Conservation (phyloP, 306 rosid species). For the Clitoria ternatea region DNA sequence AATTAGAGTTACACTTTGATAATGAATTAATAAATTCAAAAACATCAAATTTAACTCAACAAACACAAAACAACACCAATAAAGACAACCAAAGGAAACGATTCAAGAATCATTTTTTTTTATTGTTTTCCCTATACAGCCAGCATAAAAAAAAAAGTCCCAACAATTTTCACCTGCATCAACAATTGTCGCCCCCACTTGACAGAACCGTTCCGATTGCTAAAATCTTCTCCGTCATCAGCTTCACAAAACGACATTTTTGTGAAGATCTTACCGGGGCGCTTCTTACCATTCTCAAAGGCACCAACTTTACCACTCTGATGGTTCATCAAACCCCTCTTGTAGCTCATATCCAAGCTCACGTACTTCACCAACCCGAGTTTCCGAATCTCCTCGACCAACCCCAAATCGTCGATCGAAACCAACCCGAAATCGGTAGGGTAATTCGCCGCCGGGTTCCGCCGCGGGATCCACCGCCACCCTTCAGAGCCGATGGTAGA, state of each 20-base stretch:
- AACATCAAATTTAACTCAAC: not conserved
- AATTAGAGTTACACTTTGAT: too few relatives aligned
- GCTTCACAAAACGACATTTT: constrained; percentile 74
- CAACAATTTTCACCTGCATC: constrained; percentile 48
- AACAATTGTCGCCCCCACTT: constrained; percentile 61
- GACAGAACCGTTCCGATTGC: constrained; percentile 44
- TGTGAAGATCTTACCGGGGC: constrained; percentile 89
- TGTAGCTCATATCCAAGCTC: constrained; percentile 61
- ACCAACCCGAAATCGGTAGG: constrained; percentile 89
- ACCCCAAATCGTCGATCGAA: constrained; percentile 47
- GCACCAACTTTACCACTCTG: constrained; percentile 41
- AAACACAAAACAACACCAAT: not conserved
- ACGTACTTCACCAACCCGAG: constrained; percentile 72
- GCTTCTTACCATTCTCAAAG: constrained; percentile 68
- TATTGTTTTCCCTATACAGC: not conserved
- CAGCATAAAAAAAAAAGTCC: not conserved
- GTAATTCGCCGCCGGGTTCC: constrained; percentile 65
- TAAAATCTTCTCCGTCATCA: constrained; percentile 24
- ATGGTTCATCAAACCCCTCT: constrained; percentile 44
- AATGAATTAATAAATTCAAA: constrained; percentile 2
- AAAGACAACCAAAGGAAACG: not conserved
- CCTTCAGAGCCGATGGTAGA: constrained; percentile 45
- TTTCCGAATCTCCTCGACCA: constrained; percentile 46
- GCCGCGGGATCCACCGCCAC: constrained; percentile 88
- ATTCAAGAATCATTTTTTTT: not conserved